These are phyloP conservation scores for Nicotiana tomentosiformis DNA, from an alignment of 257 asterid genomes.

Conservation along the genomic window DNA sequence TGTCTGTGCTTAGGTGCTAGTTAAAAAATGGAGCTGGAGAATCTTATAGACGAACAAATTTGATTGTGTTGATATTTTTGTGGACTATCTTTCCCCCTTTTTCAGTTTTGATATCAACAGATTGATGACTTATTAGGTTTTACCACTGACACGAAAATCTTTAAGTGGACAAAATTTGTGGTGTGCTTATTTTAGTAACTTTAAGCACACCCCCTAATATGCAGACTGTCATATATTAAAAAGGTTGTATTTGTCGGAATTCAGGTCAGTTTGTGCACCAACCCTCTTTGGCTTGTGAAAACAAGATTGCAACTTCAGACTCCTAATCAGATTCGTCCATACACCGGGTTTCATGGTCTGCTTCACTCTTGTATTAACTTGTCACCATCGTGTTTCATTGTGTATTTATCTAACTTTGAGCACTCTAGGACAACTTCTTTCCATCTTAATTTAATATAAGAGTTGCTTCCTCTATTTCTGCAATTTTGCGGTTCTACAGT, in stretches of 20 bases:
- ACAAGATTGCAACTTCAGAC: slow-evolving; percentile 98
- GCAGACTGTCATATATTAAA: background rate
- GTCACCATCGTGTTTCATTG: slow-evolving; percentile 6
- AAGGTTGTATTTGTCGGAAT: slow-evolving; percentile 12
- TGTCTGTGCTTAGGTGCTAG: background rate
- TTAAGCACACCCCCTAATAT: background rate
- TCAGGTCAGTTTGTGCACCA: slow-evolving; percentile 77
- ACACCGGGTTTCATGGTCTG: slow-evolving; percentile 89
- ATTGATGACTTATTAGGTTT: background rate
- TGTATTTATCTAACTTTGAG: background rate
- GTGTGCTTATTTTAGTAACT: background rate
- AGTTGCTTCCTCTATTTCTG: background rate
- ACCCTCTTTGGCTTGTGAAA: slow-evolving; percentile 97
- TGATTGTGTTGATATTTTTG: background rate
- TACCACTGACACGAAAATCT: background rate
- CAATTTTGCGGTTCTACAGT: background rate
- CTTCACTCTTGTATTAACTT: slow-evolving; percentile 15
- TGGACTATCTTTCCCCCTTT: background rate
- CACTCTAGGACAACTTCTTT: background rate
- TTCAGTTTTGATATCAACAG: background rate
- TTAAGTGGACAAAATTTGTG: background rate
- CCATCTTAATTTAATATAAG: background rate
- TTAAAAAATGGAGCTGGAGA: background rate
- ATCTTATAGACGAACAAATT: background rate
- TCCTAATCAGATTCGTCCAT: slow-evolving; percentile 62